A percentile compares a stretch with the other conserved stretches of the same genome.
phyloP scores from a whole-genome alignment of 2,329 filamentous ascomycete species.

The Aspergillus texensis region DNA sequence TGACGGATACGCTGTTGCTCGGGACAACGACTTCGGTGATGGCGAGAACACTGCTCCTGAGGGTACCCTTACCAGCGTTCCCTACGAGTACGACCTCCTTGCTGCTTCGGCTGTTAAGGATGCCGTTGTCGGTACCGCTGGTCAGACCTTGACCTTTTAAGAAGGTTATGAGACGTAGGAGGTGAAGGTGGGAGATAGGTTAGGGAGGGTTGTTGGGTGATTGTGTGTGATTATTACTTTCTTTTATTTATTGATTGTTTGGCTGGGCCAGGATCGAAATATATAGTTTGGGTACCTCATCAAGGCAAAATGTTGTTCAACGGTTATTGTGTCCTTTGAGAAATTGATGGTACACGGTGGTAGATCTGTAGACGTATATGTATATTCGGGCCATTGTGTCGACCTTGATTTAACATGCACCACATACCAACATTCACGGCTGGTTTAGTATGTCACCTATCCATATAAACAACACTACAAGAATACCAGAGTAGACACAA shows the following conservation, averaged over 20 bases:
- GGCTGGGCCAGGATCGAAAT: not conserved
- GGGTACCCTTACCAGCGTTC: constrained; percentile 56
- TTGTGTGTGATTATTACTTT: not conserved
- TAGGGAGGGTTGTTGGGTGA: not conserved
- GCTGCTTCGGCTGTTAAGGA: constrained; percentile 52
- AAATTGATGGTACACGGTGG: not conserved
- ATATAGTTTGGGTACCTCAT: not conserved
- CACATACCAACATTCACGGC: too few species aligned
- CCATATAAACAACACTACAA: too few species aligned
- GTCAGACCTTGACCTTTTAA: constrained; percentile 39
- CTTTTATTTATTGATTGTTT: not conserved
- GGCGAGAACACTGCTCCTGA: constrained; percentile 52
- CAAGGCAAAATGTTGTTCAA: not conserved
- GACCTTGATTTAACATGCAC: too few species aligned
- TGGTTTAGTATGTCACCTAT: too few species aligned
- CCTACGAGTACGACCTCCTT: constrained; percentile 58
- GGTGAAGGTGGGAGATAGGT: not conserved
- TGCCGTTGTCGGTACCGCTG: constrained; percentile 43
- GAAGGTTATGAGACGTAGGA: not conserved
- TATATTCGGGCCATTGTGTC: too few species aligned
- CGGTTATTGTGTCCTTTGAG: not conserved
- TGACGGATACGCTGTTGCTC: constrained; percentile 48
- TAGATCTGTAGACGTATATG: not conserved
- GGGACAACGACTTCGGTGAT: constrained; percentile 53
- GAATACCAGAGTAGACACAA: too few species aligned